Base-by-base conservation (phyloP, 305 asterid genomes). In the Fraxinus sp. region DNA sequence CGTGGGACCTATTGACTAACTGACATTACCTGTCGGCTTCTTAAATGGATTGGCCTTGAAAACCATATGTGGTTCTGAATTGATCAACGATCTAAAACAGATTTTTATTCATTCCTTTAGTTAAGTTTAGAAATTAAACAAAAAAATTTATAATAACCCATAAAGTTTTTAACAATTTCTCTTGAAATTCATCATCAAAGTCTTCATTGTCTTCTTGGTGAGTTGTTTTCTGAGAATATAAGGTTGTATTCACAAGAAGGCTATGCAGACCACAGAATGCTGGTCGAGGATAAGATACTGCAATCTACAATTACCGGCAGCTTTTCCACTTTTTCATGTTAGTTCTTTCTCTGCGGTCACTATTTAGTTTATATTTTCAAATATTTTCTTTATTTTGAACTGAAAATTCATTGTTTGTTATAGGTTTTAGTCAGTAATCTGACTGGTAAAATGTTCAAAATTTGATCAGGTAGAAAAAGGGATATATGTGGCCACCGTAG, bases 381-480 rank as follows among this genome's bases (percentile, higher is more conserved):
- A 16, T 13, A 57, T 46, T 39, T 36, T n/a, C 39, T 80, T 37
- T 49, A 71, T 70, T 73, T 73, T 80, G 84, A 79, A 84, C 79
- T 78, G 73, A 59, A 8, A 59, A 7, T 71, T 35, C 49, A 7
- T 33, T 35, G 18, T 26, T n/a, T 33, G n/a, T n/a, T 71, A 33
- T 71, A 71, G 46, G 43, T 30, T 71, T 71, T 71, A n/a, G 41
- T 71, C n/a, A 16, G 46, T 72, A 7, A 33, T 32, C 76, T 32
- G 43, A 71, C 76, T 71, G 43, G 24, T 70, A 14, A 30, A 26
- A 55, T 81, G n/a, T 49, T n/a, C 81, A 36, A 77, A 79, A 28
- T 43, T 82, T 52, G 49, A 55, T 84, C 91, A 89, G 95, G 90
- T 83, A 41, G 41, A 84, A 89, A 86, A 81, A 41, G 64, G 80